A percentile compares a stretch with the other conserved stretches of the same genome.
phyloP scores from a whole-genome alignment of 2,329 filamentous ascomycete species.

The Fusarium torreyae region DNA sequence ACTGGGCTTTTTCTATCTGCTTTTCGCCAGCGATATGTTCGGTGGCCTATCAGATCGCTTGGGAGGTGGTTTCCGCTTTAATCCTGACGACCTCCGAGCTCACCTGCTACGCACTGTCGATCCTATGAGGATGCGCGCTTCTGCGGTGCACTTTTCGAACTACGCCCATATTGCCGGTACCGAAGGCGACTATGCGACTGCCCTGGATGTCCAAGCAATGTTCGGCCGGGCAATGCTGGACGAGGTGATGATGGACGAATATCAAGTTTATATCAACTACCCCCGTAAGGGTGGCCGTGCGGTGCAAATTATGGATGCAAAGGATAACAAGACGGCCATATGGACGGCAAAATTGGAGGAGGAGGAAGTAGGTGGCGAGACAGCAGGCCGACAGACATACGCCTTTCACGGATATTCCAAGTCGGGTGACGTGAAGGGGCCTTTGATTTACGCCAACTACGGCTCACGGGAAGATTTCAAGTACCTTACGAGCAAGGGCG shows the following conservation, averaged over 20 bases:
- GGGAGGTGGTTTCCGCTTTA: conserved; percentile 78
- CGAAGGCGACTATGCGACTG: conserved; percentile 89
- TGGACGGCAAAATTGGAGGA: conserved; percentile 93
- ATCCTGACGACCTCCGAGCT: conserved; percentile 84
- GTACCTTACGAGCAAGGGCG: conserved; percentile 76
- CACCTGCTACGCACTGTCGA: conserved; percentile 83
- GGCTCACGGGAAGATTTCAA: conserved; percentile 89
- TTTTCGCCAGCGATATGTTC: conserved; percentile 90
- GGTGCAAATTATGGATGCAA: conserved; percentile 83
- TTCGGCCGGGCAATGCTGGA: conserved; percentile 83
- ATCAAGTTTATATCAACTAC: conserved; percentile 93
- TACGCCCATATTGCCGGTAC: conserved; percentile 96
- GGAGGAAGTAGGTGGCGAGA: conserved; percentile 74
- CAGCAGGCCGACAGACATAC: conserved; percentile 76
- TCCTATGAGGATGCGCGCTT: conserved; percentile 77
- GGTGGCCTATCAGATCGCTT: conserved; percentile 74
- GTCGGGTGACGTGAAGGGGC: conserved; percentile 87
- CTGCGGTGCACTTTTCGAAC: conserved; percentile 81
- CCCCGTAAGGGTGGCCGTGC: conserved; percentile 82
- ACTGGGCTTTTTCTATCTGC: conserved; percentile 82
- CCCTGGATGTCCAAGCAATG: conserved; percentile 84
- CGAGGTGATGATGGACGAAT: conserved; percentile 81
- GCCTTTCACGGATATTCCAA: conserved; percentile 93
- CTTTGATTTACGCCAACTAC: conserved; percentile 92
- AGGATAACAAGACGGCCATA: conserved; percentile 67